A percentile compares a stretch with the other conserved stretches of the same genome.
Evolutionary conservation across 73 alveolate genomes (phyloP).

Genomic region (Paramecium tetraurelia): DNA sequence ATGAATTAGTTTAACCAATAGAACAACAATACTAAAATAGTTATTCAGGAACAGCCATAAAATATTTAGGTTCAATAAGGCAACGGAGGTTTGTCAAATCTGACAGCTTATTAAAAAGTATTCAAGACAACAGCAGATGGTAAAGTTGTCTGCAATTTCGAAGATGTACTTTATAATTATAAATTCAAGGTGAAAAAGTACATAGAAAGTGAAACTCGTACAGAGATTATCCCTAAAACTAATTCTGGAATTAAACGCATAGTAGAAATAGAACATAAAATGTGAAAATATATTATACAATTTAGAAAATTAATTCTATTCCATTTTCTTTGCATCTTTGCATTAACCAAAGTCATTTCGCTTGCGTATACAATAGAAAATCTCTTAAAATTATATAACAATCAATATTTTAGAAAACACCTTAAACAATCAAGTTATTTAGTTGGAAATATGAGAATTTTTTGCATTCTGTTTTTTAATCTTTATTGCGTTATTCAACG

Average conservation of each 20-base stretch:
- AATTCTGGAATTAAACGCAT: background rate
- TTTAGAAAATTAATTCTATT: background rate
- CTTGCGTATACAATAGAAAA: no score
- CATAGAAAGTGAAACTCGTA: background rate
- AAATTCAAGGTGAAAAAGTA: background rate
- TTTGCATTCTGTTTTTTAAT: background rate
- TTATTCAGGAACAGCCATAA: background rate
- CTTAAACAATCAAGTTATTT: background rate
- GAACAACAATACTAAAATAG: no score
- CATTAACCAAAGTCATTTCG: no score
- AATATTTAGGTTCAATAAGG: no score
- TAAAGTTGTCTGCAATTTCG: background rate
- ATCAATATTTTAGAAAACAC: no score
- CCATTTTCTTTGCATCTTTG: no score
- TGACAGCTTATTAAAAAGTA: background rate
- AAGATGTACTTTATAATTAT: background rate
- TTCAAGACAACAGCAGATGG: background rate
- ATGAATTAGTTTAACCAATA: no score
- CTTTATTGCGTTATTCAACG: background rate
- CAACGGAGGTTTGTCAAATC: background rate
- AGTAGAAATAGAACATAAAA: background rate
- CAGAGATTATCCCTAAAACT: background rate
- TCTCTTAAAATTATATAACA: no score
- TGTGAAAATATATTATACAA: background rate
- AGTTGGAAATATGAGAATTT: background rate